phyloP scores from a whole-genome alignment of 2,329 filamentous ascomycete species.

The Colletotrichum navitas region DNA sequence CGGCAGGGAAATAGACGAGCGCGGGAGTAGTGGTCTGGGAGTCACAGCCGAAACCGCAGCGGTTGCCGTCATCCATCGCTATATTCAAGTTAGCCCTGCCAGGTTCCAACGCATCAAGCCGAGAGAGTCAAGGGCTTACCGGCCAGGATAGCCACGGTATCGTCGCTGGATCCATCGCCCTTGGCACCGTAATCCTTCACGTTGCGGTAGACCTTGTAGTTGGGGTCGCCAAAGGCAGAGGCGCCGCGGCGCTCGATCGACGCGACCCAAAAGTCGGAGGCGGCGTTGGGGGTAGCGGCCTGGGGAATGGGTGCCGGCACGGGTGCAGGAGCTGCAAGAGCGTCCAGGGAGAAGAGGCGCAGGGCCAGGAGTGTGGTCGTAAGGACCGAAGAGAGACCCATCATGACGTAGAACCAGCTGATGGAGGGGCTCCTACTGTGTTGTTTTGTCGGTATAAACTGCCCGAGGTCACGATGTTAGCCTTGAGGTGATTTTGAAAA shows the following conservation, averaged over 20 bases:
- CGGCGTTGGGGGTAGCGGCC: constrained; percentile 44
- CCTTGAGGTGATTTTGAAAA: neutral
- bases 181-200: constrained; percentile 81
- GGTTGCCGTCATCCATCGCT: constrained; percentile 78
- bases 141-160: constrained; percentile 88
- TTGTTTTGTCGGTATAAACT: constrained; percentile 30
- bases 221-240: constrained; percentile 69
- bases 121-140: constrained; percentile 49
- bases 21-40: constrained; percentile 87
- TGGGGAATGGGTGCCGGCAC: constrained; percentile 36
- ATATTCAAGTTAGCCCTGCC: neutral
- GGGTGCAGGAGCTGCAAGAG: constrained; percentile 51
- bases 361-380: constrained; percentile 59
- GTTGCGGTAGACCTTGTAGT: constrained; percentile 82
- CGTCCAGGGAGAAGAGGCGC: constrained; percentile 54
- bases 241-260: constrained; percentile 77
- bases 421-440: constrained; percentile 41
- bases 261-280: constrained; percentile 77
- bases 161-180: constrained; percentile 79
- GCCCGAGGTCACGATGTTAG: constrained; percentile 13
- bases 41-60: constrained; percentile 86
- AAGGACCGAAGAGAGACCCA: constrained; percentile 59
- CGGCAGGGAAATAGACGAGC: constrained; percentile 90
- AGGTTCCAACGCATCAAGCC: no score
- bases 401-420: constrained; percentile 55